Evolutionary conservation across 108 stramenopile genomes (phyloP).

Genomic region (Asterionellopsis glacialis): DNA sequence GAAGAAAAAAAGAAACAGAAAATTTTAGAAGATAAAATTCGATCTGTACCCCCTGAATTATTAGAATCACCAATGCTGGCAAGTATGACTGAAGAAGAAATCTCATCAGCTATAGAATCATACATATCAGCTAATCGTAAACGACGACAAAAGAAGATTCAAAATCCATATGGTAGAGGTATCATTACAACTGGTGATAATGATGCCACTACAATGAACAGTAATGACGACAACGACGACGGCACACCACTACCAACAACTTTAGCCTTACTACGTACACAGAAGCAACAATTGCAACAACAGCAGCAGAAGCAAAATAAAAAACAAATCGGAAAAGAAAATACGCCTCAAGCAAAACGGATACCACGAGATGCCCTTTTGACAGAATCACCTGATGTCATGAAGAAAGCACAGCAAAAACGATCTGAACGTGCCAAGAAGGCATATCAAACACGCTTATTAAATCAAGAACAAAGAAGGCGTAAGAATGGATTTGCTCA

Average conservation of each 20-base stretch:
- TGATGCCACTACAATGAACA: too few species aligned
- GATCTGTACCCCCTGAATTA: constrained; percentile 10
- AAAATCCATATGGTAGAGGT: not conserved
- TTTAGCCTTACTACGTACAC: too few species aligned
- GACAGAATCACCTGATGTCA: constrained; percentile 8
- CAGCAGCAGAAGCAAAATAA: not conserved
- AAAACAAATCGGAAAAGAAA: not conserved
- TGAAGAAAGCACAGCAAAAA: constrained; percentile 22
- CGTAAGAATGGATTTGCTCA: constrained; percentile 2
- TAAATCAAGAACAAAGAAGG: constrained; percentile 26
- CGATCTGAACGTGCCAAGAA: constrained; percentile 56
- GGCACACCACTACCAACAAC: too few species aligned
- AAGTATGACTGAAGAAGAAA: constrained; percentile 60
- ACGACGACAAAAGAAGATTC: constrained; percentile 7
- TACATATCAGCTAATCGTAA: constrained; percentile 44
- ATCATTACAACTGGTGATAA: too few species aligned
- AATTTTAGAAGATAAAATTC: not conserved
- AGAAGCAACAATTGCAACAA: too few species aligned
- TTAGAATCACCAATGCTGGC: constrained; percentile 44
- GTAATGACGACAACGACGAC: too few species aligned
- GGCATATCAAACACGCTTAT: constrained; percentile 45
- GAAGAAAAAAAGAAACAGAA: not conserved
- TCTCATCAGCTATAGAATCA: constrained; percentile 44
- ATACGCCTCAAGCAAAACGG: not conserved
- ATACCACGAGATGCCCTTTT: constrained; percentile 13